phyloP scores from a whole-genome alignment of 257 asterid genomes.

The Ehretia macrophylla region DNA sequence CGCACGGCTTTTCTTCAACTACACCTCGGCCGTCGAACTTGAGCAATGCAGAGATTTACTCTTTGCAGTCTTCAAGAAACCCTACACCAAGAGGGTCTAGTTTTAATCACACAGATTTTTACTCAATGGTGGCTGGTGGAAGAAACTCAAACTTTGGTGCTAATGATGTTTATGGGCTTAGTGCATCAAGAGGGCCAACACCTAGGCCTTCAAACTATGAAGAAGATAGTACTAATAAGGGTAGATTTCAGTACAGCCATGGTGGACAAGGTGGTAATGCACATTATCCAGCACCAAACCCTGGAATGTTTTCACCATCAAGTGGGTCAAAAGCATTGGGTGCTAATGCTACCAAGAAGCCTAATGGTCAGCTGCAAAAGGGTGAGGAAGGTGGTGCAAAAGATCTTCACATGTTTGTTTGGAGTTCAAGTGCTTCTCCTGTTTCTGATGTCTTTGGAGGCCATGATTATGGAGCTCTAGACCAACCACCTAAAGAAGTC shows the following conservation, averaged over 20 bases:
- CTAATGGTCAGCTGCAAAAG: constrained; percentile 37
- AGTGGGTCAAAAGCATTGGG: constrained; percentile 30
- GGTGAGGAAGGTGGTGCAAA: constrained; percentile 47
- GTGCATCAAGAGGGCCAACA: constrained; percentile 59
- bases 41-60: constrained; percentile 85
- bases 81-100: constrained; percentile 93
- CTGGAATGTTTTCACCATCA: constrained; percentile 75
- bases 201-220: constrained; percentile 80
- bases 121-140: constrained; percentile 63
- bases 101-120: constrained; percentile 74
- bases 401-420: constrained; percentile 89
- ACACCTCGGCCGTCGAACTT: constrained; percentile 79
- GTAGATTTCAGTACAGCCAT: constrained; percentile 40
- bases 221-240: constrained; percentile 46
- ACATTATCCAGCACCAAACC: constrained; percentile 67
- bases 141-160: constrained; percentile 75
- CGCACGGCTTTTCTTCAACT: constrained; percentile 45
- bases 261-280: constrained; percentile 45
- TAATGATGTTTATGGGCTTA: constrained; percentile 49
- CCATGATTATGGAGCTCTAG: constrained; percentile 50
- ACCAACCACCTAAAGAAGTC: constrained; percentile 58
- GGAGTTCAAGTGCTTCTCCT: constrained; percentile 94
- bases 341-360: constrained; percentile 44
- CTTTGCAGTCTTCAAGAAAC: constrained; percentile 72
- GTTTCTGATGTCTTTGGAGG: constrained; percentile 90